These are phyloP conservation scores for Thelonectria rubi DNA, from an alignment of 2,329 filamentous ascomycete species.

Conservation along the genomic window DNA sequence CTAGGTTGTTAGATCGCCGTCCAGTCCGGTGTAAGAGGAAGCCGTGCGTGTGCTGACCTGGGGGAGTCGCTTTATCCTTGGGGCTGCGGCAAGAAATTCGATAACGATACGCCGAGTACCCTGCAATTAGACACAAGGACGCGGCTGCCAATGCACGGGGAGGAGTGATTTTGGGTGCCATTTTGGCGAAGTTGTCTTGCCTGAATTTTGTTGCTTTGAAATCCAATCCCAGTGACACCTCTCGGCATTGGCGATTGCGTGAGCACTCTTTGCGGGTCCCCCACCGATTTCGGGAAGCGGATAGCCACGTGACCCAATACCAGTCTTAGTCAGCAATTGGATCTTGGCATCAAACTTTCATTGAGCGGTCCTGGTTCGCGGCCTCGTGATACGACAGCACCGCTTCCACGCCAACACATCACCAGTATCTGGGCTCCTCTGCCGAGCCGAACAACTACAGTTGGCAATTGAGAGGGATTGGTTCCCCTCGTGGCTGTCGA, in stretches of 20 bases:
- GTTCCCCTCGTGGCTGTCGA: slow-evolving; percentile 41
- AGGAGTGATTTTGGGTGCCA: slow-evolving; percentile 43
- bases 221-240: slow-evolving; percentile 42
- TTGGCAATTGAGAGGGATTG: slow-evolving; percentile 29
- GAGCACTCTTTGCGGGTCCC: slow-evolving; percentile 30
- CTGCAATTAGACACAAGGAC: slow-evolving; percentile 42
- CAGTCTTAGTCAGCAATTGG: slow-evolving; percentile 39
- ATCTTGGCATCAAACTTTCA: slow-evolving; percentile 44
- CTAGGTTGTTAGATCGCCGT: slow-evolving; percentile 33
- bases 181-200: slow-evolving; percentile 34
- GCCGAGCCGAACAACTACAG: slow-evolving; percentile 26
- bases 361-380: slow-evolving; percentile 26
- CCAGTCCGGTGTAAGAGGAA: slow-evolving; percentile 39
- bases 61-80: slow-evolving; percentile 32
- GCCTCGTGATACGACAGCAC: slow-evolving; percentile 34
- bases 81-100: slow-evolving; percentile 33
- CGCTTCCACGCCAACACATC: slow-evolving; percentile 32
- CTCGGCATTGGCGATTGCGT: slow-evolving; percentile 33
- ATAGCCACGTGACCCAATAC: slow-evolving; percentile 32
- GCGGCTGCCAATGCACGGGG: slow-evolving; percentile 41
- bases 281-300: slow-evolving; percentile 35
- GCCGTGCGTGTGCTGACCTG: slow-evolving; percentile 35
- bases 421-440: slow-evolving; percentile 22
- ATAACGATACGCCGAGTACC: slow-evolving; percentile 44
- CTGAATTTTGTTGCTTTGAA: slow-evolving; percentile 46